Evolutionary conservation across 2,329 filamentous ascomycete genomes (phyloP).

Genomic region (Orbilia blumenaviensis): DNA sequence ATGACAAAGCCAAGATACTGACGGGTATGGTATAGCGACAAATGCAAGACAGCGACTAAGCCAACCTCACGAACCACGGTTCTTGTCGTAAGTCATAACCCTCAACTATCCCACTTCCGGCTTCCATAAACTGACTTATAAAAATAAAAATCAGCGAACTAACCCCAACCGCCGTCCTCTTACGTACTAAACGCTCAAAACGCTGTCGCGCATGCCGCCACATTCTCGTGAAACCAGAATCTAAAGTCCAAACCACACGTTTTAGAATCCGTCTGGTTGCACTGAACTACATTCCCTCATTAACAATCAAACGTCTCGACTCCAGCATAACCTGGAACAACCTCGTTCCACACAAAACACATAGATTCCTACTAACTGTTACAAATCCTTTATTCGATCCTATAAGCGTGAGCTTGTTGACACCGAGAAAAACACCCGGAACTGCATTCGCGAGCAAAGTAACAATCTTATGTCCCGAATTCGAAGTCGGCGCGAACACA

Average conservation of each 20-base stretch:
- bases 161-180: constrained; percentile 80
- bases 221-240: constrained; percentile 92
- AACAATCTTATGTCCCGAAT: constrained; percentile 91
- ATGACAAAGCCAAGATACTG: not conserved
- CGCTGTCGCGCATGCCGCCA: constrained; percentile 91
- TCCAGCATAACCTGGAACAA: constrained; percentile 60
- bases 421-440: constrained; percentile 80
- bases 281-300: constrained; percentile 80
- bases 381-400: constrained; percentile 94
- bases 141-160: constrained; percentile 66
- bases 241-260: constrained; percentile 84
- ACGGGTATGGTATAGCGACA: constrained; percentile 33
- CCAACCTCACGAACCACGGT: constrained; percentile 55
- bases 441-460: constrained; percentile 76
- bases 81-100: constrained; percentile 50
- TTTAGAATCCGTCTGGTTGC: constrained; percentile 94
- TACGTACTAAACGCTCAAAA: constrained; percentile 92
- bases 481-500: constrained; percentile 93
- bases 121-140: not conserved
- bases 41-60: constrained; percentile 54
- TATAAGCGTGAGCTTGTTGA: constrained; percentile 86
- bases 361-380: constrained; percentile 87
- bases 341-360: constrained; percentile 69
- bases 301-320: constrained; percentile 74
- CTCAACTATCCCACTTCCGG: not conserved